A percentile compares a stretch with the other conserved stretches of the same genome.
Evolutionary conservation across 2,329 filamentous ascomycete genomes (phyloP).

Genomic region (Periconia macrospinosa): DNA sequence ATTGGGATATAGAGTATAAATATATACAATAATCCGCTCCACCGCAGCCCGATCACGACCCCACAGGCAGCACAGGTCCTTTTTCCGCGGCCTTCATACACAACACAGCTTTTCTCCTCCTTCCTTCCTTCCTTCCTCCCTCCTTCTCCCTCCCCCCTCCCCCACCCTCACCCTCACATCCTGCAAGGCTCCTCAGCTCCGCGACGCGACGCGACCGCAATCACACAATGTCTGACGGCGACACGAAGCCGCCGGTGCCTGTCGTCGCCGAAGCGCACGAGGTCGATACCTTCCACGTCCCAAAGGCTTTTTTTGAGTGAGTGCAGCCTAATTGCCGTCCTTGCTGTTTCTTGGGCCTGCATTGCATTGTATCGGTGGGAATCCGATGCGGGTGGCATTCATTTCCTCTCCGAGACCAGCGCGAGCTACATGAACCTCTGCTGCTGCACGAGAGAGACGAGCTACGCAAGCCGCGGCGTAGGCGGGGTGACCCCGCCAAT

Average conservation of each 20-base stretch:
- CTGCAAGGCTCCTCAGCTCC: background rate
- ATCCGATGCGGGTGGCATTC: no score
- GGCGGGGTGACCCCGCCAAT: slow-evolving; percentile 40
- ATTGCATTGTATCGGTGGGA: slow-evolving; percentile 25
- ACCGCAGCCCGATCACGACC: slow-evolving; percentile 1
- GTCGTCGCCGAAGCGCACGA: slow-evolving; percentile 76
- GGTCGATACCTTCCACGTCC: slow-evolving; percentile 71
- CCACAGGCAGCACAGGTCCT: slow-evolving; percentile 2
- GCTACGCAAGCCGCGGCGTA: slow-evolving; percentile 14
- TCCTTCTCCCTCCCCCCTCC: background rate
- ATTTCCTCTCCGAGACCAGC: slow-evolving; percentile 1
- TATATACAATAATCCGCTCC: slow-evolving; percentile 10
- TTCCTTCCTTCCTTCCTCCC: background rate
- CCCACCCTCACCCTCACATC: background rate
- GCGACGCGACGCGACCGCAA: background rate
- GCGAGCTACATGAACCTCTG: no score
- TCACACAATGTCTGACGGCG: slow-evolving; percentile 49
- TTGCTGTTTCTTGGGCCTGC: slow-evolving; percentile 4
- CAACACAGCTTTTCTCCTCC: no score
- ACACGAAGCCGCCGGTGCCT: slow-evolving; percentile 36
- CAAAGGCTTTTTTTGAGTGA: slow-evolving; percentile 51
- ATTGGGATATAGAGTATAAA: slow-evolving; percentile 21
- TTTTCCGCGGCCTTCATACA: background rate
- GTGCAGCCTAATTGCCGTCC: slow-evolving; percentile 11
- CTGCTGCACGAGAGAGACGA: background rate